phyloP scores from a whole-genome alignment of 2,329 filamentous ascomycete genomes.

The Rugonectria rugulosa region DNA sequence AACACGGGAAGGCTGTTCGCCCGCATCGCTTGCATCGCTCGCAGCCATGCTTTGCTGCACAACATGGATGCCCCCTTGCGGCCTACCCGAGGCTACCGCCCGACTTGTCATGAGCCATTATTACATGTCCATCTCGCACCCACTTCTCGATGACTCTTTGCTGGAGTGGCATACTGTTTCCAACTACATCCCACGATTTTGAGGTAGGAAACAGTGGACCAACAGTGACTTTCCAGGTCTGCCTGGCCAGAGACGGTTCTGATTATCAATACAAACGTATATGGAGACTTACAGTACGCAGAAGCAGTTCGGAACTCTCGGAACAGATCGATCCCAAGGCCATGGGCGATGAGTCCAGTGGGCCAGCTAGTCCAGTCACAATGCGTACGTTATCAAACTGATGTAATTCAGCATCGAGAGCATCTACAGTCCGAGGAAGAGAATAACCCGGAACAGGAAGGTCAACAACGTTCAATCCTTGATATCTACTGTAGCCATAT shows the following conservation, averaged over 20 bases:
- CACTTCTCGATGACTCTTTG: background rate
- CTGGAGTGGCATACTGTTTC: background rate
- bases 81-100: conserved; percentile 17
- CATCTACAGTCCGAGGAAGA: background rate
- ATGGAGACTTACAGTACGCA: background rate
- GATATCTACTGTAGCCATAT: background rate
- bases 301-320: background rate
- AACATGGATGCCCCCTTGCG: conserved; percentile 18
- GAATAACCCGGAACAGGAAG: background rate
- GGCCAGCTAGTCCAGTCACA: background rate
- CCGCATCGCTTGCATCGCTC: conserved; percentile 16
- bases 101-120: background rate
- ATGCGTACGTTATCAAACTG: conserved; percentile 1
- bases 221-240: background rate
- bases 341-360: background rate
- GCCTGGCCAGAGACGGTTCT: background rate
- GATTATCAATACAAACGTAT: background rate
- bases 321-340: background rate
- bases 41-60: conserved; percentile 8
- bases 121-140: background rate
- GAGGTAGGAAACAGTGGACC: conserved; percentile 2
- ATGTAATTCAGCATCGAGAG: background rate
- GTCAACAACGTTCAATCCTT: background rate
- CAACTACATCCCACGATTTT: background rate
- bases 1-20: conserved; percentile 6